Percentiles rank a stretch among this genome's conserved stretches.
Conservation (phyloP, 2,329 filamentous ascomycete species). For the Colletotrichum lentis region DNA sequence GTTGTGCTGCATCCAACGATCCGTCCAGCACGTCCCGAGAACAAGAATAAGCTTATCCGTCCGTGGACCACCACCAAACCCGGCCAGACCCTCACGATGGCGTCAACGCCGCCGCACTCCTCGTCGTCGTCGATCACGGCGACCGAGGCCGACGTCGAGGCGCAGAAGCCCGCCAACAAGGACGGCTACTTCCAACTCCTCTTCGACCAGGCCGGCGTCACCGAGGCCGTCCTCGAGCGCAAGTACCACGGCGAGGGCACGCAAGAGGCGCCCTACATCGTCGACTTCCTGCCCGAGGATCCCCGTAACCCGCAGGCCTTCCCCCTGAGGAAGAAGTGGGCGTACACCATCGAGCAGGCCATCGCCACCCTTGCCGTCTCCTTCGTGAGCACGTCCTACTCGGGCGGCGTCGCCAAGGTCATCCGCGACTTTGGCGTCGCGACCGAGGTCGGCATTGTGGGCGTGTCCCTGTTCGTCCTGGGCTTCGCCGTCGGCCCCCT, state of each 20-base stretch:
- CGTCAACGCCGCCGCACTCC: conserved; percentile 40
- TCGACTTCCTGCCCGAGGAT: conserved; percentile 71
- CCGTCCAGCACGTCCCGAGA: background rate
- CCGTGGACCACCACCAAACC: background rate
- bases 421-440: conserved; percentile 59
- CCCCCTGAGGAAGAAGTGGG: conserved; percentile 65
- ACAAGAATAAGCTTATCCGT: conserved; percentile 21
- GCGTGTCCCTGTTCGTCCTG: conserved; percentile 57
- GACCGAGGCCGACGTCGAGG: conserved; percentile 54
- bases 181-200: conserved; percentile 62
- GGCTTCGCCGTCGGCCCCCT: conserved; percentile 68
- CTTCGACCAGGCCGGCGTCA: conserved; percentile 66
- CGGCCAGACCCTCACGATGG: conserved; percentile 10
- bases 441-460: conserved; percentile 55
- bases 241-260: conserved; percentile 69
- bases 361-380: conserved; percentile 70
- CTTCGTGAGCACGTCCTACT: conserved; percentile 70
- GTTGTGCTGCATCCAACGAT: conserved; percentile 9
- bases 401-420: conserved; percentile 61
- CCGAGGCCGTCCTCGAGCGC: conserved; percentile 63
- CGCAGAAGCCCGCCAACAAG: conserved; percentile 46
- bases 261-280: conserved; percentile 67
- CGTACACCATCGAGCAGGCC: conserved; percentile 66
- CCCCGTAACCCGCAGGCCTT: conserved; percentile 69
- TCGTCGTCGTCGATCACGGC: conserved; percentile 46